Percentiles rank a stretch among this genome's conserved stretches.
Evolutionary conservation across 495 filamentous ascomycete species (phyloP).

Genomic region (Xylaria longipes): DNA sequence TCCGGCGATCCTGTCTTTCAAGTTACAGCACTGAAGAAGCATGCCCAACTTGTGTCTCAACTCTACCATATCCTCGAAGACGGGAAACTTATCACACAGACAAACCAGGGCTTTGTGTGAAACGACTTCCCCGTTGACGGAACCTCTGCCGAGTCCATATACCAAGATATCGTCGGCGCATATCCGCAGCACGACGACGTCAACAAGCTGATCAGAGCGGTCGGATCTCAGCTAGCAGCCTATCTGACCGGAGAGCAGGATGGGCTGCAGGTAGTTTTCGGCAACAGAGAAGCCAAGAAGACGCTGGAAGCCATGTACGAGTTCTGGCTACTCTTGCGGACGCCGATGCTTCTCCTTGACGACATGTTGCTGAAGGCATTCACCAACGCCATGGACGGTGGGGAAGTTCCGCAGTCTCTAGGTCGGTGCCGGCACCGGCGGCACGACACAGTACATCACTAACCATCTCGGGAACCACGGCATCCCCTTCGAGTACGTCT

Average conservation of each 20-base stretch:
- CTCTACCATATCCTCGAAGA: slow-evolving; percentile 43
- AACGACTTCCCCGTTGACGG: background rate
- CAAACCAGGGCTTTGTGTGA: background rate
- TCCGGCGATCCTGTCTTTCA: slow-evolving; percentile 35
- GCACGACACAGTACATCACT: slow-evolving; percentile 32
- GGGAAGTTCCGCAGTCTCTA: slow-evolving; percentile 44
- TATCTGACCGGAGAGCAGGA: slow-evolving; percentile 45
- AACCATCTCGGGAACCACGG: slow-evolving; percentile 27
- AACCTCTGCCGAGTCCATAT: slow-evolving; percentile 11
- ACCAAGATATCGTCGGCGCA: background rate
- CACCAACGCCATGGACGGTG: slow-evolving; percentile 11
- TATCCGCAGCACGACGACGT: slow-evolving; percentile 39
- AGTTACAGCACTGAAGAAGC: slow-evolving; percentile 31
- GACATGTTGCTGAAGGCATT: slow-evolving; percentile 32
- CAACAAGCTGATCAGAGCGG: slow-evolving; percentile 37
- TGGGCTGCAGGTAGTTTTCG: slow-evolving; percentile 44
- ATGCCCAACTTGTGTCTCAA: slow-evolving; percentile 40
- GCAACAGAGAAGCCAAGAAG: slow-evolving; percentile 34
- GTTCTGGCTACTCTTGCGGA: slow-evolving; percentile 40
- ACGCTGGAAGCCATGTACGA: slow-evolving; percentile 41
- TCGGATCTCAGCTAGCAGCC: slow-evolving; percentile 40
- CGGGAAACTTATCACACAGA: background rate
- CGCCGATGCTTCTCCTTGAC: slow-evolving; percentile 35
- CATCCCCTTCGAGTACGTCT: slow-evolving; percentile 45
- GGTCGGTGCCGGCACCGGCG: slow-evolving; percentile 38